Evolutionary conservation across 352 stramenopile genomes (phyloP).

Genomic region (Phytophthora vignae): DNA sequence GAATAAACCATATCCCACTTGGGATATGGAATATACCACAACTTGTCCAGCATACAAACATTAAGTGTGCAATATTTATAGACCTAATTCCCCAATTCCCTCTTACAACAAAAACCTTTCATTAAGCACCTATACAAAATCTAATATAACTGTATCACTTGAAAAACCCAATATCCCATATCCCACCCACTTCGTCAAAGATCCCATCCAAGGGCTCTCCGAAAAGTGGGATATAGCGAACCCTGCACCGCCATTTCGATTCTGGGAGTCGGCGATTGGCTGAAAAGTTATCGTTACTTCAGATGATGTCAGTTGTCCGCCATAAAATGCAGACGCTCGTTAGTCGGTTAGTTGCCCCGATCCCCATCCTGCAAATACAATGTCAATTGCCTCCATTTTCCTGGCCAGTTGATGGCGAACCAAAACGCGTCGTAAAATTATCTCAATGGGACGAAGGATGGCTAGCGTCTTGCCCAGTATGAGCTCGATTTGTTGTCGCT

Average conservation of each 20-base stretch:
- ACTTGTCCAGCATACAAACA: no score
- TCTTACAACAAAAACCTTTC: no score
- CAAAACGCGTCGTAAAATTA: background rate
- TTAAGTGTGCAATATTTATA: no score
- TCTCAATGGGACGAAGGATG: background rate
- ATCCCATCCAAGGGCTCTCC: no score
- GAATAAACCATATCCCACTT: no score
- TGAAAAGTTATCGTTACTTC: conserved; percentile 18
- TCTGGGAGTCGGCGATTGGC: conserved; percentile 12
- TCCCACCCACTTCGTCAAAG: no score
- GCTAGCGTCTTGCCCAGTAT: background rate
- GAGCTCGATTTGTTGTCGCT: background rate
- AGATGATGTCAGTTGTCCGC: background rate
- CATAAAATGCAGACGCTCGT: background rate
- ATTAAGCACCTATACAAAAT: no score
- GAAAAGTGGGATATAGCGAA: no score
- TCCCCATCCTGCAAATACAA: background rate
- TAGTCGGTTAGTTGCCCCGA: background rate
- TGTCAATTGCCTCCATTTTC: background rate
- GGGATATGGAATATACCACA: no score
- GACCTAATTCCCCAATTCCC: no score
- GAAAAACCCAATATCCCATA: no score
- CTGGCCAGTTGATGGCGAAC: background rate
- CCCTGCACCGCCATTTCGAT: conserved; percentile 1
- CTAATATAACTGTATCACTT: no score